Percentiles rank a stretch among this genome's conserved stretches.
Evolutionary conservation across 495 filamentous ascomycete species (phyloP).

Genomic region (Trichoderma asperelloides): DNA sequence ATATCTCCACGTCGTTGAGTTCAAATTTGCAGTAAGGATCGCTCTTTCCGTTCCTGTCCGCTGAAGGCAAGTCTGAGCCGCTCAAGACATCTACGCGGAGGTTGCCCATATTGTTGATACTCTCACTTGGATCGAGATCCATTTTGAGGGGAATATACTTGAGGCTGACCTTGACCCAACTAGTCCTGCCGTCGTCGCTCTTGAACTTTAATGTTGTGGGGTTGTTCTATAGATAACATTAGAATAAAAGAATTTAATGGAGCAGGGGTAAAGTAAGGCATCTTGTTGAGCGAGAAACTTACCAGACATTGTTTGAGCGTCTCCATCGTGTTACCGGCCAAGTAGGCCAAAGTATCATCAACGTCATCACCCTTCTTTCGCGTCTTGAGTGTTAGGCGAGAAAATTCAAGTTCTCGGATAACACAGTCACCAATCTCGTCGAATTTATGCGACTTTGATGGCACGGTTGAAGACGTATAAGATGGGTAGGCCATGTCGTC

Average conservation of each 20-base stretch:
- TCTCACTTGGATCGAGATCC: conserved; percentile 86
- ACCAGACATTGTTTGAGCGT: conserved; percentile 81
- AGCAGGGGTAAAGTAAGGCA: background rate
- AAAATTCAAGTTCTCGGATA: conserved; percentile 92
- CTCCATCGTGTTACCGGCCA: conserved; percentile 76
- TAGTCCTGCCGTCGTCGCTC: conserved; percentile 63
- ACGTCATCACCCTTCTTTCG: conserved; percentile 62
- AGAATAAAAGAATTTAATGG: background rate
- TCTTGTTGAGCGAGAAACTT: conserved; percentile 22
- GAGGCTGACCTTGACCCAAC: conserved; percentile 78
- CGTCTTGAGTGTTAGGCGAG: conserved; percentile 79
- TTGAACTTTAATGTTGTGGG: conserved; percentile 73
- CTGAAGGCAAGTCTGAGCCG: conserved; percentile 76
- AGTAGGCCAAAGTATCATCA: conserved; percentile 66
- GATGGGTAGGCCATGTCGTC: conserved; percentile 92
- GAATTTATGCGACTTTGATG: conserved; percentile 54
- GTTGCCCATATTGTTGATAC: conserved; percentile 96
- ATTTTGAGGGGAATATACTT: conserved; percentile 93
- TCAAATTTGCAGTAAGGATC: conserved; percentile 96
- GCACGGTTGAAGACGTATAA: conserved; percentile 69
- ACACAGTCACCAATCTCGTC: conserved; percentile 92
- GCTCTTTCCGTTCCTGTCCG: conserved; percentile 91
- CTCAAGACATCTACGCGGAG: conserved; percentile 87
- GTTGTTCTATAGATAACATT: conserved; percentile 53
- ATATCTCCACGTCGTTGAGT: conserved; percentile 74